Base-by-base conservation (phyloP, 176 grass and related monocot species). In the Elymus sibiricus region DNA sequence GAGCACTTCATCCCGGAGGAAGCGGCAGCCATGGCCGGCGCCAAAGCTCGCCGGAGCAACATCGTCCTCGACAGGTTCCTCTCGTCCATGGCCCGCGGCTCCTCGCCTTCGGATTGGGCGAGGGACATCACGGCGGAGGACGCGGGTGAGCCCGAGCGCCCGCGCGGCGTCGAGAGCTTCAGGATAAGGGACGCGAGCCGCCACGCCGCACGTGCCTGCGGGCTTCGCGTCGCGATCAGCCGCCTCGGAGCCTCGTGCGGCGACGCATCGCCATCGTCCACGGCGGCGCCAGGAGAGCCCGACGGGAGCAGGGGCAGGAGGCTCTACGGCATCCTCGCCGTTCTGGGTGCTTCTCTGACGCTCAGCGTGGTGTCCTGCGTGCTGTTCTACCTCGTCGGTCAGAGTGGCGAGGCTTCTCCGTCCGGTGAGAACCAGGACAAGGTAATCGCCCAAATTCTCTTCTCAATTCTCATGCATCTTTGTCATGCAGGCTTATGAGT, bases 331-430 rank as follows among this genome's bases (percentile, higher is more conserved):
- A 12, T 83, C 11, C 21, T 79, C 0, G 84, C 74, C 21, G 55
- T 90, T 15, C 84, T 90, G 14, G 84, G 84, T 7, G 89, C 55
- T 32, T 51, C 89, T 4, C 25, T 90, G 42, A 73, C 34, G 26
- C 74, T 86, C 43, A 37, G 55, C 59, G 8, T 72, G 9, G 14
- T 37, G 15, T 64, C 80, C 6, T 79, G 56, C 74, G 80, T 67
- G 84, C 84, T 90, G 66, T 79, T 79, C 84, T 90, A 87, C 84
- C 17, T 79, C 43, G 19, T 35, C 22, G 55, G 56, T 11, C 59
- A 38, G 35, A 60, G 22, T 6, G 5, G 39, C 3, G 65, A 24
- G 24, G 0, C 74, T 26, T 76, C 25, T 4, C 42, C 14, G 14
- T 32, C 58, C 44, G 44, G n/a, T 3, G 22, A 79, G 58, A 10